Conservation (phyloP, 2,329 filamentous ascomycete species). For the Exserohilum rostratum region DNA sequence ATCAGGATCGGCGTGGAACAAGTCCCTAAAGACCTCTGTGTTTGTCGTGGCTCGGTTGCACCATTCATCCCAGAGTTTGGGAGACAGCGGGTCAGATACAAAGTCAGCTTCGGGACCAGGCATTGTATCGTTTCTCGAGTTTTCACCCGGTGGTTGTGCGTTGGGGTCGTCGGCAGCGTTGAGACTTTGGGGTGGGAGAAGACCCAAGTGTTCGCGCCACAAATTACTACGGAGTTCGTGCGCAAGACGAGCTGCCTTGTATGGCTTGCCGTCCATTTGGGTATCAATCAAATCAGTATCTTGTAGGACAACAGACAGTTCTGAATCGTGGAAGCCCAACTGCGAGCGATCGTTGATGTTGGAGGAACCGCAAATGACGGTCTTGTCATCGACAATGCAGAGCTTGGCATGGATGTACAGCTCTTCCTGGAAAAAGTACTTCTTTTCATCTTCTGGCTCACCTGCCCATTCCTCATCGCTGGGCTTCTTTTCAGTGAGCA, state of each 20-base stretch:
- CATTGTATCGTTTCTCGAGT: conserved; percentile 74
- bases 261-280: conserved; percentile 79
- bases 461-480: conserved; percentile 79
- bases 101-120: conserved; percentile 70
- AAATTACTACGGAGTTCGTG: conserved; percentile 80
- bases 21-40: conserved; percentile 74
- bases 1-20: conserved; percentile 90
- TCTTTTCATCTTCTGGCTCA: conserved; percentile 73
- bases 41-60: conserved; percentile 71
- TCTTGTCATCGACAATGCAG: conserved; percentile 83
- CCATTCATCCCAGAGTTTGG: conserved; percentile 69
- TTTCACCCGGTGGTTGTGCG: conserved; percentile 73
- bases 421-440: conserved; percentile 93
- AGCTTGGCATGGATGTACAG: conserved; percentile 94
- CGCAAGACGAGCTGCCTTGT: conserved; percentile 79
- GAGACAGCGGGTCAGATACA: conserved; percentile 64
- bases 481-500: conserved; percentile 70
- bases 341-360: conserved; percentile 94
- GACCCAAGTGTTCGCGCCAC: conserved; percentile 88
- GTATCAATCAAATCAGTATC: conserved; percentile 75
- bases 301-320: conserved; percentile 88
- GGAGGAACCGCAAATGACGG: conserved; percentile 83
- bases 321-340: conserved; percentile 86
- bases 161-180: conserved; percentile 73
- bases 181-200: conserved; percentile 73